Evolutionary conservation across 495 filamentous ascomycete genomes (phyloP).

Genomic region (Penicillium goetzii): DNA sequence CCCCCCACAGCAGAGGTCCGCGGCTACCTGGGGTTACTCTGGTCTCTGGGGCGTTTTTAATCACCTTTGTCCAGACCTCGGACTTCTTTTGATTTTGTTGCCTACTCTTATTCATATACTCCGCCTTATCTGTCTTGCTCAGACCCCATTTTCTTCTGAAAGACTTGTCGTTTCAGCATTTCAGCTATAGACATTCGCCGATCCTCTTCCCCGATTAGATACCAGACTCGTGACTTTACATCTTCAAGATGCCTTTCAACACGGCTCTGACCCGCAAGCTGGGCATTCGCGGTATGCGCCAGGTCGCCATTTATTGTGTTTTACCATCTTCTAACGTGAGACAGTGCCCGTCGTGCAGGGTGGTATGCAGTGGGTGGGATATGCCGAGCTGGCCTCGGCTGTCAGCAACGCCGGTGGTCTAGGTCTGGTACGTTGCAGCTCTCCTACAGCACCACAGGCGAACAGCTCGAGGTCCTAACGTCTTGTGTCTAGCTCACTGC

Average conservation of each 20-base stretch:
- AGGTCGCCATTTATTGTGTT: neutral
- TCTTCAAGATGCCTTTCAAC: slow-evolving; percentile 78
- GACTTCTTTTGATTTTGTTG: neutral
- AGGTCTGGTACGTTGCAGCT: slow-evolving; percentile 64
- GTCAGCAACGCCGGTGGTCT: slow-evolving; percentile 95
- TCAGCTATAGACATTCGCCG: neutral
- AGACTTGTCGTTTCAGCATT: neutral
- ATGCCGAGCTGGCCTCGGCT: slow-evolving; percentile 89
- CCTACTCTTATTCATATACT: slow-evolving; percentile 1
- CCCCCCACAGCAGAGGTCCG: slow-evolving; percentile 39
- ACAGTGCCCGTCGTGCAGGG: slow-evolving; percentile 96
- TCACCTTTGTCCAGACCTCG: neutral
- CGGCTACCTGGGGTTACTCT: slow-evolving; percentile 27
- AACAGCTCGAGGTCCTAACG: slow-evolving; percentile 15
- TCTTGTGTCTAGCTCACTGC: slow-evolving; percentile 65
- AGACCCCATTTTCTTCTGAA: slow-evolving; percentile 1
- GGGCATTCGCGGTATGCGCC: slow-evolving; percentile 78
- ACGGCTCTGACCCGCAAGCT: slow-evolving; percentile 87
- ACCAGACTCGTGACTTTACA: neutral
- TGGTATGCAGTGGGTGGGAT: slow-evolving; percentile 92
- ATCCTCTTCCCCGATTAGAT: slow-evolving; percentile 8
- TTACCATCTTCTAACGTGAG: slow-evolving; percentile 17
- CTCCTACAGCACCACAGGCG: neutral
- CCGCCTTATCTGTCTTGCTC: neutral
- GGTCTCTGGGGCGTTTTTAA: slow-evolving; percentile 20